Percentiles rank a stretch among this genome's conserved stretches.
Evolutionary conservation across 129 eudicot genomes (phyloP).

Genomic region (Escallonia herrerae): DNA sequence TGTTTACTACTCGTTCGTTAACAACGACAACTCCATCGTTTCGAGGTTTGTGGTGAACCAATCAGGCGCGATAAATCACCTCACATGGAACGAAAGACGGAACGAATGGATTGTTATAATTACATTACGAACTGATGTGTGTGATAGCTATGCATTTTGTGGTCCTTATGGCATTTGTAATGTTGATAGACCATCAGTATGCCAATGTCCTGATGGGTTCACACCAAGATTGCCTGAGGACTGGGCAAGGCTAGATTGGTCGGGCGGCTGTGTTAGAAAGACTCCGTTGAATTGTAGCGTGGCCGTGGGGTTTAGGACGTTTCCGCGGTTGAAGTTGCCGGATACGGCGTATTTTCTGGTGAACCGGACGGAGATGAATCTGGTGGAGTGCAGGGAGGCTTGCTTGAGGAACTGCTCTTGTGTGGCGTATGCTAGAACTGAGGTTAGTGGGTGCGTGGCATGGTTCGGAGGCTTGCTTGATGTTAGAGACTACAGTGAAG

Average conservation of each 20-base stretch:
- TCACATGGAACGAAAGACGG: background rate
- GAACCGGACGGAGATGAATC: conserved; percentile 4
- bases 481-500: conserved; percentile 13
- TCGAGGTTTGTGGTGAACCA: no score
- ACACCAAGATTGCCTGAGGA: conserved; percentile 6
- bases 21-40: no score
- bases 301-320: conserved; percentile 7
- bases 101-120: background rate
- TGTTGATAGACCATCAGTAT: background rate
- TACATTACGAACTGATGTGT: background rate
- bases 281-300: conserved; percentile 10
- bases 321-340: conserved; percentile 16
- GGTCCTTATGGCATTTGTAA: conserved; percentile 20
- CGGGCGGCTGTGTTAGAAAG: conserved; percentile 14
- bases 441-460: conserved; percentile 15
- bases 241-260: conserved; percentile 20
- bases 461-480: conserved; percentile 26
- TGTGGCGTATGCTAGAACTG: conserved; percentile 20
- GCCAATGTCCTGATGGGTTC: conserved; percentile 17
- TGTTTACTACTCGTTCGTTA: no score
- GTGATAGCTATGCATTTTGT: conserved; percentile 16
- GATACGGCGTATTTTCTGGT: conserved; percentile 4
- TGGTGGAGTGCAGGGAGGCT: conserved; percentile 2
- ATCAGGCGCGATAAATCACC: no score
- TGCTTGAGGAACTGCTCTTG: conserved; percentile 29